phyloP scores from a whole-genome alignment of 352 stramenopile species.

The Phytophthora niederhauseri region DNA sequence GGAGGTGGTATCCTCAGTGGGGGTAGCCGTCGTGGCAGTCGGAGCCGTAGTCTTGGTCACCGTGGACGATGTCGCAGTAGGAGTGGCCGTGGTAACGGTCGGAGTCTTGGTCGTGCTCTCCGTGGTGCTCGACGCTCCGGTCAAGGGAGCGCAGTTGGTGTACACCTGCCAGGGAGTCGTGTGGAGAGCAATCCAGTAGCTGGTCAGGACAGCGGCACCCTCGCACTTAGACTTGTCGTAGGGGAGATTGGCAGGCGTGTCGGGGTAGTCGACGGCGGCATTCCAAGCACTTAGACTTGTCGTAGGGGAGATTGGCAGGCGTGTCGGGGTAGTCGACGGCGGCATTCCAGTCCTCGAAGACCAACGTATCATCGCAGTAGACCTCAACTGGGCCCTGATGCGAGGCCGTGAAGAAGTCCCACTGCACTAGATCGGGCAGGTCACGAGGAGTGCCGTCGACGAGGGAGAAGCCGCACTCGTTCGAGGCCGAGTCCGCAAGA shows the following conservation, averaged over 20 bases:
- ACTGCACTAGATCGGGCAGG: constrained; percentile 37
- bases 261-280: constrained; percentile 37
- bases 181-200: constrained; percentile 57
- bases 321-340: too few relatives aligned
- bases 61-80: constrained; percentile 20
- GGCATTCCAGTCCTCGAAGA: constrained; percentile 47
- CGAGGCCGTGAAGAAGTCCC: constrained; percentile 47
- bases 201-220: constrained; percentile 38
- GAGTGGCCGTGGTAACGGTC: constrained; percentile 3
- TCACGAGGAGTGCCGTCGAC: constrained; percentile 29
- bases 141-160: constrained; percentile 48
- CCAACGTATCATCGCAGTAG: constrained; percentile 49
- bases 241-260: constrained; percentile 40
- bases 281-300: too few relatives aligned
- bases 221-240: constrained; percentile 49
- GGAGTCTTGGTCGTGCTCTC: constrained; percentile 3
- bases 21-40: constrained; percentile 11
- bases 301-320: too few relatives aligned
- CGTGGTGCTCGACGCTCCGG: constrained; percentile 19
- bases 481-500: constrained; percentile 28
- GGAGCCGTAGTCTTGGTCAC: constrained; percentile 17
- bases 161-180: constrained; percentile 54
- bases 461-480: constrained; percentile 40
- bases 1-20: constrained; percentile 9
- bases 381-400: constrained; percentile 54